Conservation (phyloP, 108 stramenopile genomes). For the Nannochloropsis gaditana region DNA sequence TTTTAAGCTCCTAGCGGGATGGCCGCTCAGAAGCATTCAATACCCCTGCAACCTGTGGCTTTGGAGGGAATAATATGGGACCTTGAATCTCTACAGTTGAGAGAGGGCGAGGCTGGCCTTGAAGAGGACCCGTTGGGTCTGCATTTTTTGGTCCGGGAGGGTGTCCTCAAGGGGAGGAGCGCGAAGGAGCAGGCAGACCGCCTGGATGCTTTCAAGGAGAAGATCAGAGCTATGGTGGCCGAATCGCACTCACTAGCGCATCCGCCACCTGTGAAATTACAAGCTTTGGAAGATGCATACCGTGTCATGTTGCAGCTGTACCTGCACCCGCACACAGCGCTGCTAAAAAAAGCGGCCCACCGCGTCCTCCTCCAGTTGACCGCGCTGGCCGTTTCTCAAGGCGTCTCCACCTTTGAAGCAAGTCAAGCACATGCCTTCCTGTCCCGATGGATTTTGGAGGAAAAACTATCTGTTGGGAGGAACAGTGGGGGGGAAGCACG, state of each 20-base stretch:
- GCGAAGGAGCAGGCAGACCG: slow-evolving; percentile 2
- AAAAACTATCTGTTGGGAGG: not conserved
- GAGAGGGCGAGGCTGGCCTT: not conserved
- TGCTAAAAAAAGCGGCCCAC: slow-evolving; percentile 16
- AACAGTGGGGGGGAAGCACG: not conserved
- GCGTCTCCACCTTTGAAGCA: slow-evolving; percentile 1
- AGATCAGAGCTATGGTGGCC: not conserved
- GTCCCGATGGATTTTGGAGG: not conserved
- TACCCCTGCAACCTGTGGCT: not conserved
- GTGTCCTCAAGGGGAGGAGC: not conserved
- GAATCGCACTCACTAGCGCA: not conserved
- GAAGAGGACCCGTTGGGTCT: slow-evolving; percentile 1
- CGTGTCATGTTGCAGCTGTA: not conserved
- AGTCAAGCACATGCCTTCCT: not conserved
- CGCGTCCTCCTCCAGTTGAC: not conserved
- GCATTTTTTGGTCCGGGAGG: not conserved
- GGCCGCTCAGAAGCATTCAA: not conserved
- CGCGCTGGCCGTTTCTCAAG: not conserved
- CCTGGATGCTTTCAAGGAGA: slow-evolving; percentile 17
- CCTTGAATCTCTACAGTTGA: not conserved
- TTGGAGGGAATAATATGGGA: not conserved
- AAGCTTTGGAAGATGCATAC: not conserved
- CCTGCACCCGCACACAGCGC: not conserved
- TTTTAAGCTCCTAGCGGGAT: not conserved
- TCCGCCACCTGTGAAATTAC: not conserved